Evolutionary conservation across 345 rosid species (phyloP).

Genomic region (Geranium brycei): DNA sequence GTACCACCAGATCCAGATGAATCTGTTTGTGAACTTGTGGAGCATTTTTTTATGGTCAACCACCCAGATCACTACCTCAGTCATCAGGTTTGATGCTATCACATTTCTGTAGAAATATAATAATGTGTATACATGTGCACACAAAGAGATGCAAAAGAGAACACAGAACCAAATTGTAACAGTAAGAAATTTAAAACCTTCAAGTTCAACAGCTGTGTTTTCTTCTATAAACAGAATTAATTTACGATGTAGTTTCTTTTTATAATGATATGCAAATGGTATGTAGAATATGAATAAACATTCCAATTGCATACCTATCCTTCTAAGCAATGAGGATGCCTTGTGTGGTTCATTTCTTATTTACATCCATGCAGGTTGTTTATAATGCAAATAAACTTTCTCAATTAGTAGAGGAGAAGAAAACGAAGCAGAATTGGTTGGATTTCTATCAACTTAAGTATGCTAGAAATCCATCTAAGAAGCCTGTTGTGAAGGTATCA

Average conservation of each 20-base stretch:
- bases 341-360: constrained; percentile 4
- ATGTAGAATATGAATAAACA: neutral
- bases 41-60: constrained; percentile 82
- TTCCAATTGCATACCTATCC: neutral
- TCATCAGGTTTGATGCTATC: constrained; percentile 50
- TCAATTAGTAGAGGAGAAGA: constrained; percentile 46
- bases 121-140: neutral
- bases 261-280: neutral
- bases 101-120: neutral
- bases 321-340: neutral
- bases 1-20: constrained; percentile 91
- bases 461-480: constrained; percentile 43
- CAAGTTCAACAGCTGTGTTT: no score
- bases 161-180: neutral
- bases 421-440: constrained; percentile 66
- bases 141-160: neutral
- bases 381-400: constrained; percentile 64
- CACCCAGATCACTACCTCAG: constrained; percentile 74
- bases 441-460: constrained; percentile 68
- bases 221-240: neutral
- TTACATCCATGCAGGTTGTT: constrained; percentile 42
- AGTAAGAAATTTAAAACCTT: neutral
- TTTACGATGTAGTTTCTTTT: neutral
- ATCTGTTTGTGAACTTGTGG: constrained; percentile 67
- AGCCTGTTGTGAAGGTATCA: constrained; percentile 46